Conservation (phyloP, 2,329 filamentous ascomycete genomes). For the Cytospora paraplurivora region DNA sequence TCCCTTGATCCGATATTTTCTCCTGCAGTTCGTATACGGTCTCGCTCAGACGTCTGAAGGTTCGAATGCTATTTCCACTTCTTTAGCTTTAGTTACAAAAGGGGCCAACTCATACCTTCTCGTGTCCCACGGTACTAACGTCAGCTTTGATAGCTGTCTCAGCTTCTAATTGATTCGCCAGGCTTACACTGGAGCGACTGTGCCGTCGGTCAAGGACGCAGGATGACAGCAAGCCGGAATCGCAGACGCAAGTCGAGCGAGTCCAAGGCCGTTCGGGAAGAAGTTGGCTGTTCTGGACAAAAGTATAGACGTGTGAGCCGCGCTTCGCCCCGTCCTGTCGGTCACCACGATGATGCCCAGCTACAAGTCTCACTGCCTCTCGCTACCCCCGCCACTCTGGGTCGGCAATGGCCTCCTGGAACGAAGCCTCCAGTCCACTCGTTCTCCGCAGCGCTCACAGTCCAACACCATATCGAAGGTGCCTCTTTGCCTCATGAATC, state of each 20-base stretch:
- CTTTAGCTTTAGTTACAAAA: neutral
- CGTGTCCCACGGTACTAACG: neutral
- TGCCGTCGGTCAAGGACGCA: neutral
- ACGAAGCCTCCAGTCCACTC: neutral
- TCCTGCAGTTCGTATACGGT: neutral
- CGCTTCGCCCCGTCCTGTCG: conserved; percentile 11
- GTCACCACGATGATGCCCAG: neutral
- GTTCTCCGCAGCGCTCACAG: neutral
- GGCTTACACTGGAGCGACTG: neutral
- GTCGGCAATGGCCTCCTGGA: neutral
- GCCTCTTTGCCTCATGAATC: neutral
- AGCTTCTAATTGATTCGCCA: neutral
- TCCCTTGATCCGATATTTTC: neutral
- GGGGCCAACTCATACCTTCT: neutral
- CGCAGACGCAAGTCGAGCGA: conserved; percentile 3
- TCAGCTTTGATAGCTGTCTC: neutral
- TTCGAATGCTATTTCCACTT: neutral
- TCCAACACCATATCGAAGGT: neutral
- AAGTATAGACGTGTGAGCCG: conserved; percentile 8
- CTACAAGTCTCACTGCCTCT: neutral
- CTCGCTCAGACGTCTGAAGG: neutral
- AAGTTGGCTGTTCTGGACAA: neutral
- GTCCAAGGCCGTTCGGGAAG: neutral
- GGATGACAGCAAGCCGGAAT: neutral
- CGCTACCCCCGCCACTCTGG: neutral